These are phyloP conservation scores for Diaporthe citri DNA, from an alignment of 2,329 filamentous ascomycete genomes.

Conservation along the genomic window DNA sequence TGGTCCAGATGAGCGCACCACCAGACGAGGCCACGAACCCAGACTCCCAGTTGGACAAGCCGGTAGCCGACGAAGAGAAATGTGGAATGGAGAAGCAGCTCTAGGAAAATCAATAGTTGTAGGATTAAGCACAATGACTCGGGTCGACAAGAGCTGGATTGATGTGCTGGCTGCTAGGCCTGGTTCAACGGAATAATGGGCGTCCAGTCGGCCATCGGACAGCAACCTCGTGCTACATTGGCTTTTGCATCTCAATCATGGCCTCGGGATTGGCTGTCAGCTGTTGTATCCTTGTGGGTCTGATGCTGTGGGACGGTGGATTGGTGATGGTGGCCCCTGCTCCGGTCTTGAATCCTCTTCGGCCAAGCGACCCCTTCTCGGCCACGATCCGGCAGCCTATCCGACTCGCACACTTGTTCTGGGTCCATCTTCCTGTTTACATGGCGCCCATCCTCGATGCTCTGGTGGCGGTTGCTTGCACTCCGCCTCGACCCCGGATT, in stretches of 20 bases:
- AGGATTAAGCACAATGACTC: slow-evolving; percentile 37
- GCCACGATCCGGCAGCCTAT: slow-evolving; percentile 1
- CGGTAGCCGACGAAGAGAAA: background rate
- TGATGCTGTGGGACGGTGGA: slow-evolving; percentile 20
- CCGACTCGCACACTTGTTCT: background rate
- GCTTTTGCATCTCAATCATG: background rate
- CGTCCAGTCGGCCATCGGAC: slow-evolving; percentile 14
- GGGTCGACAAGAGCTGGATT: slow-evolving; percentile 35
- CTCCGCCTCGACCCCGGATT: background rate
- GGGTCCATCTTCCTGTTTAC: background rate
- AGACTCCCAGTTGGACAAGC: background rate
- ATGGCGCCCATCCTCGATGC: background rate
- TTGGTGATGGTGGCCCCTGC: slow-evolving; percentile 35
- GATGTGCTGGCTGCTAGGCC: slow-evolving; percentile 15
- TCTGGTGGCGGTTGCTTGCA: slow-evolving; percentile 5
- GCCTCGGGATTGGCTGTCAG: background rate
- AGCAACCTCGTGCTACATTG: background rate
- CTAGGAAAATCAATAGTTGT: slow-evolving; percentile 31
- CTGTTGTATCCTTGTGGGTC: slow-evolving; percentile 24
- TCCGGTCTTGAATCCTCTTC: background rate
- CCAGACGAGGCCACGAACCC: background rate
- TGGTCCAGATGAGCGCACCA: background rate
- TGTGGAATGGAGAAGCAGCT: background rate
- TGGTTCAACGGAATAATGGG: slow-evolving; percentile 24
- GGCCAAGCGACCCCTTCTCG: slow-evolving; percentile 19